Evolutionary conservation across 768 basidiomycete genomes (phyloP).

Genomic region (Termitomyces sp.): DNA sequence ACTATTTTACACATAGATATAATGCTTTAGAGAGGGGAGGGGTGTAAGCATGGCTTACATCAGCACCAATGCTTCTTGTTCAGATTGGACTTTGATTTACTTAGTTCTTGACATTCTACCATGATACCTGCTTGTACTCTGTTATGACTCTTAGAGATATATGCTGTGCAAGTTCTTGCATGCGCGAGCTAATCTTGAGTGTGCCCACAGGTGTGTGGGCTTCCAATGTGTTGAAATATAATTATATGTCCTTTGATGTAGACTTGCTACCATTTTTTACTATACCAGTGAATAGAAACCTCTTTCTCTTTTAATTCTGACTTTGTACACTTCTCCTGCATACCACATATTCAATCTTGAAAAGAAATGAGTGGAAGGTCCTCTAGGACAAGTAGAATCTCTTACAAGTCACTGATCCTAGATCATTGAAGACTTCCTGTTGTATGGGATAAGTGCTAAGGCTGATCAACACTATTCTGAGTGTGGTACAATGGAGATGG

Average conservation of each 20-base stretch:
- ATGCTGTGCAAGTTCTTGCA: too few species aligned
- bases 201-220: too few species aligned
- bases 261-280: constrained; percentile 8
- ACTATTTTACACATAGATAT: too few species aligned
- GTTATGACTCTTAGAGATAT: too few species aligned
- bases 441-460: constrained; percentile 55
- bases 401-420: constrained; percentile 26
- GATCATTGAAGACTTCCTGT: constrained; percentile 51
- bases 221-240: background rate
- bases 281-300: background rate
- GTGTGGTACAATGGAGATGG: constrained; percentile 73
- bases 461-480: constrained; percentile 65
- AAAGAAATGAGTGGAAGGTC: constrained; percentile 25
- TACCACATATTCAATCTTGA: constrained; percentile 29
- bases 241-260: constrained; percentile 4
- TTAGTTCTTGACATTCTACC: too few species aligned
- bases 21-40: too few species aligned
- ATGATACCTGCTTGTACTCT: too few species aligned
- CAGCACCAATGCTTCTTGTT: too few species aligned
- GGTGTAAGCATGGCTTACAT: too few species aligned
- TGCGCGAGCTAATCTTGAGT: too few species aligned
- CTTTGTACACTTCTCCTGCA: constrained; percentile 1
- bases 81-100: too few species aligned
- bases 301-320: background rate
- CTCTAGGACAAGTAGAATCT: constrained; percentile 17